Conservation (phyloP, 2,329 filamentous ascomycete genomes). For the Sporothrix inflata region DNA sequence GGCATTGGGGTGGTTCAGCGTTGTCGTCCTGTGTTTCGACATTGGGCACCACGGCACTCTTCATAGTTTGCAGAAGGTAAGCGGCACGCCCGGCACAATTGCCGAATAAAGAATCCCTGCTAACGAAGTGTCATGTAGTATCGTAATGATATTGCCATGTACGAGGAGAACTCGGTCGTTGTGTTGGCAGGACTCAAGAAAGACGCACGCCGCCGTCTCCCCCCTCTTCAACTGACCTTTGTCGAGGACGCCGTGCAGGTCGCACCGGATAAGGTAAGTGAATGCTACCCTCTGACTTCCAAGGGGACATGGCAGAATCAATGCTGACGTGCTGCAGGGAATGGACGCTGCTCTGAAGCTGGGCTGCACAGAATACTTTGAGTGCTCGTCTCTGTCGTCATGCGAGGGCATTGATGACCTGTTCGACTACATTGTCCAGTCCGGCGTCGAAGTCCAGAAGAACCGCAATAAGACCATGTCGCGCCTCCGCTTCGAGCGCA, state of each 20-base stretch:
- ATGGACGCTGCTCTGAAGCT: constrained; percentile 21
- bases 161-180: constrained; percentile 34
- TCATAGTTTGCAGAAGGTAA: constrained; percentile 30
- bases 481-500: constrained; percentile 30
- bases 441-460: constrained; percentile 31
- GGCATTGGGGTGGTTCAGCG: constrained; percentile 34
- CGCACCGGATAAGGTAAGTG: constrained; percentile 22
- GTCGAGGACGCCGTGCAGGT: constrained; percentile 33
- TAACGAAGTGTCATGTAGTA: constrained; percentile 25
- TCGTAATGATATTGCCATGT: constrained; percentile 34
- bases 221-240: constrained; percentile 33
- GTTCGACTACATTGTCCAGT: constrained; percentile 31
- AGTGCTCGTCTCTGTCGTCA: constrained; percentile 34
- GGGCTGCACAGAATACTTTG: constrained; percentile 33
- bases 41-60: constrained; percentile 30
- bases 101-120: background rate
- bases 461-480: constrained; percentile 31
- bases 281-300: background rate
- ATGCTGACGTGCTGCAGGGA: constrained; percentile 19
- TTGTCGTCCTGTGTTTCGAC: constrained; percentile 35
- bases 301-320: too few relatives aligned
- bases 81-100: background rate
- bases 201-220: constrained; percentile 33
- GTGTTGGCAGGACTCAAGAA: constrained; percentile 36
- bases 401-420: constrained; percentile 34